Base-by-base conservation (phyloP, 2,329 filamentous ascomycete genomes). In the Penicillium oxalicum region DNA sequence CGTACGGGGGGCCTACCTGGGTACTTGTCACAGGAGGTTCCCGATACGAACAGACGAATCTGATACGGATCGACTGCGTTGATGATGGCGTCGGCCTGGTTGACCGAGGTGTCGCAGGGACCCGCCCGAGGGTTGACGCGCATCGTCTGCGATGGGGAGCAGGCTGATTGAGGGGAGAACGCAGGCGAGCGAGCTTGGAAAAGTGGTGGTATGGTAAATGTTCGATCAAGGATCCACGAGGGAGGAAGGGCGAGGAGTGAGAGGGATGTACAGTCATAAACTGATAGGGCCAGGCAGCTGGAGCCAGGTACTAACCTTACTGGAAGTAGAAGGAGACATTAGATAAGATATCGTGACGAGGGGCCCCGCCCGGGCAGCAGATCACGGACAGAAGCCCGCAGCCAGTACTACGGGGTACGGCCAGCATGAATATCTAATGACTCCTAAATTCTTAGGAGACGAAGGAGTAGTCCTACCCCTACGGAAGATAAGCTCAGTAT, bases 11-110 rank as follows among this genome's bases (percentile, higher is more conserved):
- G 57, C 63, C 47, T 50, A 71, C 69, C 69, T 58, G 69, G 69
- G 53, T 72, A 72, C 58, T 71, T 72, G 60, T 72, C 64, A 47
- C 58, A 59, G 42, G 60, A 62, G 48, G 57, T 57, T 44, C 57
- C 59, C 32, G 59, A 48, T 41, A 65, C 51, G 4, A 54, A 48
- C 34, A 71, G 51, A 35, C 52, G 57, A 53, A 70, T 67, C 28
- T 65, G 59, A 49, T 58, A 65, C 45, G 55, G 47, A 50, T 64
- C 61, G 37, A 62, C 51, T 13, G 56, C 44, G 48, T 56, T 56
- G 54, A 65, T 54, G 45, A 48, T 56, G 48, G 54, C 42, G 28
- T 61, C 49, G 43, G 55, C 50, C 44, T 40, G 52, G 25, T 37
- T 44, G 33, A 42, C 42, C 36, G 51, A 42, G 25, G 42, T 34